Evolutionary conservation across 371 early-diverging fungal genomes (phyloP), one percentile per base, ranked within the genome.

Genomic region (Sporodiniella umbellata): DNA sequence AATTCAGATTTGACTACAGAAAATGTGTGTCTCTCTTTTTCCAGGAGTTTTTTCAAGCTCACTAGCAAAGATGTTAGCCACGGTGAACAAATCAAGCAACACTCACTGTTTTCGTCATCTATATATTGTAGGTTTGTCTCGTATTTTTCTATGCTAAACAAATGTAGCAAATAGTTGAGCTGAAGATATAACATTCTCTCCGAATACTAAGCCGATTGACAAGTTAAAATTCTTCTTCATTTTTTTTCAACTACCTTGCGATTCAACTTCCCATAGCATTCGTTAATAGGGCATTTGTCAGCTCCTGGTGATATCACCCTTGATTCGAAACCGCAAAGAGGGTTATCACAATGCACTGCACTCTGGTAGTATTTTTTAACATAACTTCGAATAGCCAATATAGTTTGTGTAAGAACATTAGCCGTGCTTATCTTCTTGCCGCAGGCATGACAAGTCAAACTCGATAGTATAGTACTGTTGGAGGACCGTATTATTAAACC

Each of bases 181-280:
- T 70, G 68, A 23, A 53, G 63, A 56, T 72, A 70, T 8, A 76
- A 44, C 21, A 40, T 51, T 39, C 53, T 65, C 38, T 74, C 68
- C 14, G 68, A 58, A 46, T 55, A 69, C 67, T 61, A 45, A n/a
- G n/a, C n/a, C n/a, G n/a, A n/a, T 46, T 39, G 8, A 24, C 2
- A 54, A 35, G 18, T 12, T 25, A 64, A 40, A 23, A 33, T 22
- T 4, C 11, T 15, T 1, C 21, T 31, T 33, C 3, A n/a, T 25
- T 22, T 2, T 5, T 37, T 23, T 10, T 14, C 18, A 30, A 45
- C 56, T 62, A 84, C 84, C 72, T 86, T 81, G 24, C 74, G 69
- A 8, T 48, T 48, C 72, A 91, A 63, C 0, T 48, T 62, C 3
- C 94, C 94, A 2, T 60, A 59, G 61, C 94, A 94, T 10, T 78